Evolutionary conservation across 2,329 filamentous ascomycete genomes (phyloP).

Genomic region (Aschersonia sp.): DNA sequence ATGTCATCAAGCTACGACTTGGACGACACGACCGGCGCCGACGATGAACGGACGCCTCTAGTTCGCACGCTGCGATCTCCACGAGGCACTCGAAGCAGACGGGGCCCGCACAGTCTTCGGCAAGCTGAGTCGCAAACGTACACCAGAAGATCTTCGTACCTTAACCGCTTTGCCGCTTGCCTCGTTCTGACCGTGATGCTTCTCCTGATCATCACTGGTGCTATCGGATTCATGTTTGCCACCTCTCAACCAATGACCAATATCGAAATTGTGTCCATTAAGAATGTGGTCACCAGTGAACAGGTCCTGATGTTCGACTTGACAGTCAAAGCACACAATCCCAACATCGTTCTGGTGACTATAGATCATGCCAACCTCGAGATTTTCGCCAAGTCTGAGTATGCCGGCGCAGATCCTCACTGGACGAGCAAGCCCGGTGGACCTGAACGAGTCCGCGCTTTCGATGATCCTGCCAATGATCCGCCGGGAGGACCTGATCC

Average conservation of each 20-base stretch:
- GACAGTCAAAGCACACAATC: constrained; percentile 76
- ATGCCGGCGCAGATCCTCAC: constrained; percentile 56
- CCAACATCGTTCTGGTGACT: constrained; percentile 79
- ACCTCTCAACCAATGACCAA: constrained; percentile 76
- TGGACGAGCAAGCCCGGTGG: constrained; percentile 34
- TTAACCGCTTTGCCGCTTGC: constrained; percentile 71
- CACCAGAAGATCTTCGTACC: constrained; percentile 45
- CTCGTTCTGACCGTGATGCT: constrained; percentile 72
- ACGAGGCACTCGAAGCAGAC: constrained; percentile 43
- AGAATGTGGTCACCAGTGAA: constrained; percentile 84
- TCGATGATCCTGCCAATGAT: constrained; percentile 20
- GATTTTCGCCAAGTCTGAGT: constrained; percentile 86
- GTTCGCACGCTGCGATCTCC: constrained; percentile 45
- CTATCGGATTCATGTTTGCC: constrained; percentile 78
- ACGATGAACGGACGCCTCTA: constrained; percentile 80
- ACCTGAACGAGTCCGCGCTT: constrained; percentile 11
- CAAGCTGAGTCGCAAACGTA: constrained; percentile 63
- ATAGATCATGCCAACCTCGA: constrained; percentile 81
- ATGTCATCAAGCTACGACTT: constrained; percentile 58
- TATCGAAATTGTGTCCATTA: constrained; percentile 66
- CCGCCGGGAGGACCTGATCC: constrained; percentile 18
- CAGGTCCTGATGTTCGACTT: constrained; percentile 93
- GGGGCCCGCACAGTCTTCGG: constrained; percentile 40
- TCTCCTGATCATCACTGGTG: constrained; percentile 67
- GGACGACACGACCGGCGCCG: constrained; percentile 64